Percentiles rank a stretch among this genome's conserved stretches.
These are phyloP conservation scores for Suillus luteus DNA, from an alignment of 768 basidiomycete genomes.

Conservation along the genomic window DNA sequence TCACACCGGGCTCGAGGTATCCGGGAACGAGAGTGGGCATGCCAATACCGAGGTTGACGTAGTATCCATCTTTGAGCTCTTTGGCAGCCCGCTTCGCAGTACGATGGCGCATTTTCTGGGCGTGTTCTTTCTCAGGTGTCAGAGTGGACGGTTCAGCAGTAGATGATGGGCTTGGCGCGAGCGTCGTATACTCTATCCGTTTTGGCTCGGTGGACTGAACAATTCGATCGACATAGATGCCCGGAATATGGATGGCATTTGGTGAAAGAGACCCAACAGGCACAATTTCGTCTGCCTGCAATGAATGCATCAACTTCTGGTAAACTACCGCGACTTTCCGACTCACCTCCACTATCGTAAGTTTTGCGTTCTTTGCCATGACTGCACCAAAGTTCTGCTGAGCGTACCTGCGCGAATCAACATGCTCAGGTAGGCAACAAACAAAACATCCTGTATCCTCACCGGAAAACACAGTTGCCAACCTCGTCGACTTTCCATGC, in stretches of 20 bases:
- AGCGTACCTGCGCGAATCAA: constrained; percentile 56
- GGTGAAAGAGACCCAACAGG: constrained; percentile 81
- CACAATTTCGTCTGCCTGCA: constrained; percentile 86
- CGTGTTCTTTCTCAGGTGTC: constrained; percentile 54
- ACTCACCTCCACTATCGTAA: constrained; percentile 85
- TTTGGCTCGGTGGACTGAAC: constrained; percentile 78
- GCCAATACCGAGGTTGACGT: constrained; percentile 88
- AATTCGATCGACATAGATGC: constrained; percentile 88
- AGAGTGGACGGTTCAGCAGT: constrained; percentile 27
- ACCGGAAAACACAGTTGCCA: constrained; percentile 92
- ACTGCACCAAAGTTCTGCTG: constrained; percentile 85
- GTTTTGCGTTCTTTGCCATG: constrained; percentile 87
- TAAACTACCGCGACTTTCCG: background rate
- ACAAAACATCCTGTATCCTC: constrained; percentile 17
- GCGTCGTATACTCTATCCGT: constrained; percentile 71
- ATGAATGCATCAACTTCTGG: constrained; percentile 17
- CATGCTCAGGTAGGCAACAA: background rate
- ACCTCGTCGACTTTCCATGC: constrained; percentile 94
- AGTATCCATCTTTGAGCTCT: constrained; percentile 85
- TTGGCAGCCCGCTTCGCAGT: constrained; percentile 88
- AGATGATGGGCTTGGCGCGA: constrained; percentile 51
- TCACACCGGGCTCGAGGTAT: constrained; percentile 68
- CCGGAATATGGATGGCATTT: constrained; percentile 79
- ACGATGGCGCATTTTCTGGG: constrained; percentile 59
- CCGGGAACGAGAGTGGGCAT: constrained; percentile 91